Evolutionary conservation across 1,284 basidiomycete species (phyloP), one percentile per base, ranked within the genome.

Genomic region (Xerocomus minutiporus): DNA sequence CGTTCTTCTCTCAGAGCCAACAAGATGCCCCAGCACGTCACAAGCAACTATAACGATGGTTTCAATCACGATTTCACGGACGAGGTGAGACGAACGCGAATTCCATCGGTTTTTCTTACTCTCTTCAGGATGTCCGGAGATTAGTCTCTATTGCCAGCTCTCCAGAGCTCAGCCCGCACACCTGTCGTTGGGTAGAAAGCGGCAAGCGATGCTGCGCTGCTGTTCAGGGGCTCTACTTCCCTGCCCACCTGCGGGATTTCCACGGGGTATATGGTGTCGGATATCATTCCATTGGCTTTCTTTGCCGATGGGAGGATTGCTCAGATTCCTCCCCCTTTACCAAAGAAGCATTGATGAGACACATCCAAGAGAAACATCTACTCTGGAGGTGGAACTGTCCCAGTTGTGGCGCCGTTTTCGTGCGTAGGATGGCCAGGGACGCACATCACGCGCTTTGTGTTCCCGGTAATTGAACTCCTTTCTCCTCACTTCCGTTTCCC

Each of bases 31-130:
- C 64, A 54, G 45, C 57, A 55, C 43, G 11, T 26, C 8, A 20
- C 56, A 17, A 56, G 47, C 40, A 12, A 4, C 50, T 36, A 52
- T 25, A 41, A 56, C 25, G 65, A 59, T 35, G 67, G 65, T 35
- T 66, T 46, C 53, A 69, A 69, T 35, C 67, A 66, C 15, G 47
- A 66, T 38, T 66, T 66, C 46, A 69, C 67, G 0, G 64, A 66
- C 43, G 65, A 69, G 57, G 64, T 68, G 50, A 50, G 51, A 23
- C 23, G 28, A 46, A 31, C 39, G 15, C 13, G 17, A 28, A 11
- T 3, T 12, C 23, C 11, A 20, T 54, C 31, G 2, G 32, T 29
- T 11, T 40, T 45, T 46, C 53, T 63, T 32, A 62, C 47, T 43
- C 45, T 56, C 35, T 48, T 25, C 35, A 65, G 67, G 64, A 66